Base-by-base conservation (phyloP, 2,329 filamentous ascomycete genomes). In the Hymenoscyphus repandus region DNA sequence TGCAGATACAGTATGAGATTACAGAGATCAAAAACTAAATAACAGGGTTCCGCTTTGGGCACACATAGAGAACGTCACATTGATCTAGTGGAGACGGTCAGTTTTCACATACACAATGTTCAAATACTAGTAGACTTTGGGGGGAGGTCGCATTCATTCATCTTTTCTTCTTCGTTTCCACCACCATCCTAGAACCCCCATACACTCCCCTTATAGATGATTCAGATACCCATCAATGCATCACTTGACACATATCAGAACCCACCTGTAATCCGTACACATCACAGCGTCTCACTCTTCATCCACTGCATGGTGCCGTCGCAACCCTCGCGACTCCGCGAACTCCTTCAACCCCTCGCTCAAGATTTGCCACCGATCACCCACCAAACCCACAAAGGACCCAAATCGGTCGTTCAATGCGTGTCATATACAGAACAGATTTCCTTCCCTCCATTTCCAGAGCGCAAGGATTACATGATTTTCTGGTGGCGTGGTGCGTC, bases 381-480 rank as follows among this genome's bases (percentile, higher is more conserved):
- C 39, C 49, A 49, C 38, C 17, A 39, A 40, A 30, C 38, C 40
- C 44, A 52, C 56, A 58, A 58, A 44, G 56, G 54, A 57, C 56
- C 52, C 47, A 53, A 55, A 44, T 32, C 49, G 56, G 56, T 53
- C 56, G 56, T 46, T 52, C 56, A 47, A 51, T 53, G 52, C 37
- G 36, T 37, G 43, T 31, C 31, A 7, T 50, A 36, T 52, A 52
- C 50, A 52, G 18, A 44, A 52, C 34, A 41, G 27, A 32, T 47
- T 36, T 39, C 30, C 42, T 37, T 31, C 22, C 47, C 30, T 50
- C 44, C 45, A 15, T 41, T 27, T 52, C 45, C 17, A 39, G 41
- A 22, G 20, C 20, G 31, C 32, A 38, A 46, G 37, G 47, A 41
- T 37, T 50, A 53, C 51, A 53, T 45, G 43, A 50, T 53, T 40